A percentile compares a stretch with the other conserved stretches of the same genome.
phyloP scores from a whole-genome alignment of 2,329 filamentous ascomycete genomes.

The Penicillium sp. region DNA sequence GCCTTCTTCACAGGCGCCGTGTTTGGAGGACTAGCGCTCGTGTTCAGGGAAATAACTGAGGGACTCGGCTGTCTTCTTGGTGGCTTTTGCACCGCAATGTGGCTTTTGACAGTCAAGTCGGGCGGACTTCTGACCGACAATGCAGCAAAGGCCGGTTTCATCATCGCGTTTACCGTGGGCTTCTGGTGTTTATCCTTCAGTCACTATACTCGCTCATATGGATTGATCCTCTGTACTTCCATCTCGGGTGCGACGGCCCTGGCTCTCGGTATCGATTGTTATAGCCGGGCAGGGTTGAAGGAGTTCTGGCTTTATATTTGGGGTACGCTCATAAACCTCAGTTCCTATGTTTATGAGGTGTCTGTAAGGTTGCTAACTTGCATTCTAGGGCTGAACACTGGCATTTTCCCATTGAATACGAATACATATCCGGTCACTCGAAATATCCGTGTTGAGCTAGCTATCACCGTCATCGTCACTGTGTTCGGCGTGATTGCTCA shows the following conservation, averaged over 20 bases:
- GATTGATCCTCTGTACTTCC: conserved; percentile 75
- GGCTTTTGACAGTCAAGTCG: conserved; percentile 78
- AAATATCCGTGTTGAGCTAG: conserved; percentile 84
- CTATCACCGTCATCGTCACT: conserved; percentile 75
- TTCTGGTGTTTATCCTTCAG: conserved; percentile 79
- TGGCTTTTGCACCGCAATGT: conserved; percentile 87
- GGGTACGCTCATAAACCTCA: conserved; percentile 56
- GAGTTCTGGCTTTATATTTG: conserved; percentile 97
- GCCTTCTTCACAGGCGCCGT: conserved; percentile 73
- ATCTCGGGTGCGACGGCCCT: conserved; percentile 81
- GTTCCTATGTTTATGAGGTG: neutral
- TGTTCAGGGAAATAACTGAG: conserved; percentile 84
- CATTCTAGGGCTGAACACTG: conserved; percentile 68
- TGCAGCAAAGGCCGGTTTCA: conserved; percentile 73
- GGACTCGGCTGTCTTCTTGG: conserved; percentile 87
- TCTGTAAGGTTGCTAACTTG: conserved; percentile 18
- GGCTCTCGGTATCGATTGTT: conserved; percentile 88
- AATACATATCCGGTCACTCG: conserved; percentile 83
- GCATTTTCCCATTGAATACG: conserved; percentile 78
- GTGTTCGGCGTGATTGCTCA: conserved; percentile 82
- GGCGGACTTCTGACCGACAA: conserved; percentile 74
- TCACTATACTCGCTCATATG: conserved; percentile 77
- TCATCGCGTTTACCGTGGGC: conserved; percentile 71
- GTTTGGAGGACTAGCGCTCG: conserved; percentile 73
- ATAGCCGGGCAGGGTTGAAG: conserved; percentile 85